phyloP scores from a whole-genome alignment of 164 flowering plant species.

The Warburgia ugandensis region DNA sequence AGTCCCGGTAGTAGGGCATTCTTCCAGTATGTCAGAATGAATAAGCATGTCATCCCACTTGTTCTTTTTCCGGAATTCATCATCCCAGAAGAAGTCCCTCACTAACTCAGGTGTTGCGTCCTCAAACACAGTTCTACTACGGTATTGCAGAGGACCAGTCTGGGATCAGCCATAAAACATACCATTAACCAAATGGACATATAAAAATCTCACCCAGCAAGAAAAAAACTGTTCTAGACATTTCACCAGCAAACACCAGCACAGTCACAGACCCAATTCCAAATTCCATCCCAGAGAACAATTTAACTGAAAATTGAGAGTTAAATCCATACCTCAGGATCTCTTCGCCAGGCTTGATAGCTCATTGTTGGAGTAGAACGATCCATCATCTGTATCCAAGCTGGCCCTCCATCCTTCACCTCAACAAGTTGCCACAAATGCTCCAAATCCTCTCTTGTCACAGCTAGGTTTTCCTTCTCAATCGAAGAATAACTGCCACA shows the following conservation, averaged over 20 bases:
- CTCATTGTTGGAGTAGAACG: constrained; percentile 53
- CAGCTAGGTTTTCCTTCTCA: constrained; percentile 23
- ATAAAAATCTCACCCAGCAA: constrained; percentile 5
- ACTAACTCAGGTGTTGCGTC: constrained; percentile 62
- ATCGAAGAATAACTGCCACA: constrained; percentile 29
- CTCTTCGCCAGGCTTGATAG: constrained; percentile 85
- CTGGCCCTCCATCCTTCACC: constrained; percentile 75
- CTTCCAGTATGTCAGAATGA: constrained; percentile 38
- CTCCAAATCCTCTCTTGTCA: constrained; percentile 48
- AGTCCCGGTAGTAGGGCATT: constrained; percentile 58
- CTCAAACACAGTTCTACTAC: constrained; percentile 62
- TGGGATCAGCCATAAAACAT: constrained; percentile 7
- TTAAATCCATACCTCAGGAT: constrained; percentile 41
- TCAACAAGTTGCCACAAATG: constrained; percentile 50
- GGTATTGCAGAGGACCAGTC: constrained; percentile 76
- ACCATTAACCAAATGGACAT: constrained; percentile 4
- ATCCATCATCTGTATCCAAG: constrained; percentile 83
- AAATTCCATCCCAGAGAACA: not conserved
- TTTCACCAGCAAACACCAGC: no score
- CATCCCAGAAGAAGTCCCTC: constrained; percentile 87
- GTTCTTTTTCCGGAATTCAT: constrained; percentile 52
- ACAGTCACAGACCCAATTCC: no score
- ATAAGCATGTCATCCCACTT: constrained; percentile 80
- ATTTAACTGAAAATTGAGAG: not conserved
- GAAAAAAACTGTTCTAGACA: no score